Evolutionary conservation across 208 protist species (phyloP).

Genomic region (Trypanosoma lewisi): DNA sequence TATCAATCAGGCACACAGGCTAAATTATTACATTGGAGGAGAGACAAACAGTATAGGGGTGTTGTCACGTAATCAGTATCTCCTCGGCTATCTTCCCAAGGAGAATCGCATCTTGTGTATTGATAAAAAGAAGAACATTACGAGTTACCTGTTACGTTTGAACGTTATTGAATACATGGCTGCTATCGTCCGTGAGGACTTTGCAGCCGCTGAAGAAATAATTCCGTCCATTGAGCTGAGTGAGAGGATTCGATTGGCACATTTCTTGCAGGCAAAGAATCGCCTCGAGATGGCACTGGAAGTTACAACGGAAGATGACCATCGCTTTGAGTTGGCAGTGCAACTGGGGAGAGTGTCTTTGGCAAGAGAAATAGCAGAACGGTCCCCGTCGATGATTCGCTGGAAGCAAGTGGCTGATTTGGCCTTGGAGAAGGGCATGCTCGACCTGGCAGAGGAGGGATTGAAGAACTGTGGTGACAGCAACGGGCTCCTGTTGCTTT

Average conservation of each 20-base stretch:
- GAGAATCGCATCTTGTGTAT: constrained; percentile 96
- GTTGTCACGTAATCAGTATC: constrained; percentile 87
- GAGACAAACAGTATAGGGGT: constrained; percentile 93
- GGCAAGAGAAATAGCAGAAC: constrained; percentile 76
- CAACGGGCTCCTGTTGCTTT: constrained; percentile 81
- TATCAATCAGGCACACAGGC: constrained; percentile 88
- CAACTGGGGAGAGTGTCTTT: constrained; percentile 79
- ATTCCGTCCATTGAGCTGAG: constrained; percentile 83
- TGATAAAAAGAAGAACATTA: constrained; percentile 92
- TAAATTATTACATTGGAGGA: constrained; percentile 97
- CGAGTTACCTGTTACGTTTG: constrained; percentile 91
- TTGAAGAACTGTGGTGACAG: constrained; percentile 58
- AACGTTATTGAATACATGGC: constrained; percentile 97
- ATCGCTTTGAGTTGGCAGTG: constrained; percentile 94
- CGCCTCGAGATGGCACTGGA: constrained; percentile 91
- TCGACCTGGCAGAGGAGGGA: constrained; percentile 83
- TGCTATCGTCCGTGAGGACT: constrained; percentile 94
- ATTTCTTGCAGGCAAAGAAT: constrained; percentile 94
- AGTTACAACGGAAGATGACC: constrained; percentile 94
- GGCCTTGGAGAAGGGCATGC: constrained; percentile 68
- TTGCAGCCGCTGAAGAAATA: constrained; percentile 79
- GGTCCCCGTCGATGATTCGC: constrained; percentile 62
- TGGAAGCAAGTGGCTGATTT: constrained; percentile 96
- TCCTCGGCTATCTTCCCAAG: constrained; percentile 95
- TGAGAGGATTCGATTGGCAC: constrained; percentile 88